These are phyloP conservation scores for Rhodotorula sp. DNA, from an alignment of 1,284 basidiomycete species.

Conservation along the genomic window DNA sequence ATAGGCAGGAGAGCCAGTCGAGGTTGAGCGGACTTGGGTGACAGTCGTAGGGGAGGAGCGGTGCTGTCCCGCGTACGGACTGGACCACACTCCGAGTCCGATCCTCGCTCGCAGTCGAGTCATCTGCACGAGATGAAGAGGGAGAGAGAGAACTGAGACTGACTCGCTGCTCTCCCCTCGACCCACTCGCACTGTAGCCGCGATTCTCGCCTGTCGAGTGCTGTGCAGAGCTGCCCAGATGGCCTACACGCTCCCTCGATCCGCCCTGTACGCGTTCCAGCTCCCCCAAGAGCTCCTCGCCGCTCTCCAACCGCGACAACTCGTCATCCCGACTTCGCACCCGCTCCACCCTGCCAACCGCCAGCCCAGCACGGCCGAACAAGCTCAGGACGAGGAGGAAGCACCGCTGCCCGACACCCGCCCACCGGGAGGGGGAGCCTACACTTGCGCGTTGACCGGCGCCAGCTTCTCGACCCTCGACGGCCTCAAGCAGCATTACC, in stretches of 20 bases:
- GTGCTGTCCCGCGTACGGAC: constrained; percentile 4
- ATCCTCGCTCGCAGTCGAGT: too few species aligned
- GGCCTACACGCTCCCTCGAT: neutral
- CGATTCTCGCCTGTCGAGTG: neutral
- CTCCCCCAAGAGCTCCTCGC: constrained; percentile 47
- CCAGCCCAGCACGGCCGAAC: neutral
- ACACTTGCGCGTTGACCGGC: constrained; percentile 50
- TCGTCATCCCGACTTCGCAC: constrained; percentile 36
- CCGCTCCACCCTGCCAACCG: constrained; percentile 29
- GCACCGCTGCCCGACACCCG: constrained; percentile 1
- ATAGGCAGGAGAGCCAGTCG: neutral
- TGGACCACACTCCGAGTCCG: too few species aligned
- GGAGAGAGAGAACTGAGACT: too few species aligned
- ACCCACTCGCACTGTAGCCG: neutral
- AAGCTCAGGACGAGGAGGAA: neutral
- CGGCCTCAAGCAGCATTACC: constrained; percentile 83
- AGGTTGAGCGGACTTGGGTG: too few species aligned
- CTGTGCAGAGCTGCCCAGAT: neutral
- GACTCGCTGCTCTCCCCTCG: neutral
- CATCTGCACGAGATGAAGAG: too few species aligned
- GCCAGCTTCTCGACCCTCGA: constrained; percentile 70
- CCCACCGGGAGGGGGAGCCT: constrained; percentile 11
- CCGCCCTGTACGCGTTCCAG: constrained; percentile 47
- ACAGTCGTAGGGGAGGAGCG: too few species aligned
- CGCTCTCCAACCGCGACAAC: constrained; percentile 44